phyloP scores from a whole-genome alignment of 768 basidiomycete species.

The Hemileccinum impolitum region DNA sequence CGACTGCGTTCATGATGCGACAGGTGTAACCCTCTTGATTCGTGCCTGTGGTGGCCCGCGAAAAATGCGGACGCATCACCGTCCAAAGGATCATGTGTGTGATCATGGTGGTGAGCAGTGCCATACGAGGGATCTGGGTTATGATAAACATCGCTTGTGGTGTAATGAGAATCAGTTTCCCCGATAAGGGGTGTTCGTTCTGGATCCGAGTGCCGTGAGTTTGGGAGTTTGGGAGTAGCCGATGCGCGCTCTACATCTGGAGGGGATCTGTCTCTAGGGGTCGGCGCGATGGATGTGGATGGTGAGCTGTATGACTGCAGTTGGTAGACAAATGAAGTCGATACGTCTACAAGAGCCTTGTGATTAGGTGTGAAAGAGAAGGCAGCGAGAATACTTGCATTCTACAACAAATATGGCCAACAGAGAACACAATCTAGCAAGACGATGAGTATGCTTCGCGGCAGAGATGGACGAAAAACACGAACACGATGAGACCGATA shows the following conservation, averaged over 20 bases:
- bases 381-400: slow-evolving; percentile 47
- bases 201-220: slow-evolving; percentile 2
- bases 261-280: slow-evolving; percentile 22
- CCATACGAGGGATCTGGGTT: slow-evolving; percentile 18
- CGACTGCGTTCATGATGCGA: slow-evolving; percentile 30
- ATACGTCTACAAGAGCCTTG: slow-evolving; percentile 48
- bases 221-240: slow-evolving; percentile 3
- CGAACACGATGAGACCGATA: slow-evolving; percentile 75
- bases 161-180: neutral
- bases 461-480: slow-evolving; percentile 8
- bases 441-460: slow-evolving; percentile 1
- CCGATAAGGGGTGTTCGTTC: slow-evolving; percentile 22
- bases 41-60: slow-evolving; percentile 36
- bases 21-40: slow-evolving; percentile 24
- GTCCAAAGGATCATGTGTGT: neutral
- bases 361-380: neutral
- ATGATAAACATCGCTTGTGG: neutral
- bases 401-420: slow-evolving; percentile 75
- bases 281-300: slow-evolving; percentile 37
- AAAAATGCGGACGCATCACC: slow-evolving; percentile 20
- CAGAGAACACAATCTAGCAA: slow-evolving; percentile 56
- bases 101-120: slow-evolving; percentile 1
- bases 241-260: slow-evolving; percentile 2
- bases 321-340: slow-evolving; percentile 70
- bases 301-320: slow-evolving; percentile 63